phyloP scores from a whole-genome alignment of 1,284 basidiomycete genomes.

The Malassezia sp. region DNA sequence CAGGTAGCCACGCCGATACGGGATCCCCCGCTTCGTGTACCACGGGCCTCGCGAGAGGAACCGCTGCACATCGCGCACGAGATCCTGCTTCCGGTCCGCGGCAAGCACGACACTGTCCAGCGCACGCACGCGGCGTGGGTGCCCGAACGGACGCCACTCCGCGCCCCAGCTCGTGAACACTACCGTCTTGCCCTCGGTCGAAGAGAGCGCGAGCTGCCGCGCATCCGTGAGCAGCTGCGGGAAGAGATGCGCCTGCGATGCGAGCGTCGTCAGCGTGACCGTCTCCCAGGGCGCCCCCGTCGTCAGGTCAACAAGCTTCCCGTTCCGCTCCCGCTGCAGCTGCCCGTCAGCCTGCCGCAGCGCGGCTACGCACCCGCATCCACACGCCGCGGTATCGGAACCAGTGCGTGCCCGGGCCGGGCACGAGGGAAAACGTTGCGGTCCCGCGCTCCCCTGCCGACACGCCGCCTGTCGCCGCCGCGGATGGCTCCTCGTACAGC shows the following conservation, averaged over 20 bases:
- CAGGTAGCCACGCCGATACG: conserved; percentile 89
- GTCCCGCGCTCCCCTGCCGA: conserved; percentile 25
- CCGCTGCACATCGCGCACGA: conserved; percentile 66
- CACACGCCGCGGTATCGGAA: conserved; percentile 79
- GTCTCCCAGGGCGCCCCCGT: conserved; percentile 96
- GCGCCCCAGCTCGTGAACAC: conserved; percentile 93
- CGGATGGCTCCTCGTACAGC: conserved; percentile 17
- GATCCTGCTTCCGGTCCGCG: conserved; percentile 63
- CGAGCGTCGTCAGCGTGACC: conserved; percentile 82
- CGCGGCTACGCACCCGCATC: too few species aligned
- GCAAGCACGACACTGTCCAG: conserved; percentile 83
- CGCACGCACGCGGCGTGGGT: conserved; percentile 74
- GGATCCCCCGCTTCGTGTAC: conserved; percentile 96
- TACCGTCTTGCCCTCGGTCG: conserved; percentile 84
- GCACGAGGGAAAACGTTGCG: conserved; percentile 72
- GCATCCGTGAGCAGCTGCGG: conserved; percentile 73
- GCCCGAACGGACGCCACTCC: conserved; percentile 92
- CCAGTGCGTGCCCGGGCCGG: conserved; percentile 88
- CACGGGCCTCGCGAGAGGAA: conserved; percentile 77
- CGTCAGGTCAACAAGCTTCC: conserved; percentile 68
- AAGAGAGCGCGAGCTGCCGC: conserved; percentile 68
- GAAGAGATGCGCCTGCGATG: conserved; percentile 70
- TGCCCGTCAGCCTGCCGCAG: too few species aligned
- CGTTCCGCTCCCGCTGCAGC: conserved; percentile 70
- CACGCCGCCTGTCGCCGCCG: conserved; percentile 18